A percentile compares a stretch with the other conserved stretches of the same genome.
These are phyloP conservation scores for Globisporangium spinosum DNA, from an alignment of 352 stramenopile genomes.

Conservation along the genomic window DNA sequence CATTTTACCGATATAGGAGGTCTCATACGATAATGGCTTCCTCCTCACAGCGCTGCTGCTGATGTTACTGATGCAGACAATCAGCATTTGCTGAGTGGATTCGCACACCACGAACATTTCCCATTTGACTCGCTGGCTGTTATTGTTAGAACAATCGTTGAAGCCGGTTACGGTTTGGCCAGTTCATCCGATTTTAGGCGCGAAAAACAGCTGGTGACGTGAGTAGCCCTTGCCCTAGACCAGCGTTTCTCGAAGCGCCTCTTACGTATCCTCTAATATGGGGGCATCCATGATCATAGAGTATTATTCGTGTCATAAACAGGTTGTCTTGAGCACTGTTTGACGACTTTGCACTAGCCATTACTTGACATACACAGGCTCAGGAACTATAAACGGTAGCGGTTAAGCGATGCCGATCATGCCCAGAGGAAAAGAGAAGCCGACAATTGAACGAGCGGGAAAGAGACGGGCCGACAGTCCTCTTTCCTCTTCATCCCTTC, in stretches of 20 bases:
- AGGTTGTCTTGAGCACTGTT: background rate
- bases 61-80: background rate
- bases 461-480: slow-evolving; percentile 1
- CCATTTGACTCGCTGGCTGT: background rate
- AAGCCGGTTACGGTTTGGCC: background rate
- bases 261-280: background rate
- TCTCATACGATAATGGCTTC: background rate
- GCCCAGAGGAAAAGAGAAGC: background rate
- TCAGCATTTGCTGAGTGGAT: background rate
- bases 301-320: background rate
- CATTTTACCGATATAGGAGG: no score
- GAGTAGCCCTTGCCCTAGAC: background rate
- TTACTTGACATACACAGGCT: background rate
- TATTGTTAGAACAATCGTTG: slow-evolving; percentile 1
- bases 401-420: background rate
- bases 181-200: background rate
- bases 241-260: background rate
- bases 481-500: background rate
- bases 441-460: slow-evolving; percentile 8
- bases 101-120: background rate
- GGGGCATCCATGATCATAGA: background rate
- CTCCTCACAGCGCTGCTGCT: background rate
- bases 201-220: slow-evolving; percentile 1
- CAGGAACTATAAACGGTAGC: background rate
- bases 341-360: background rate